A percentile compares a stretch with the other conserved stretches of the same genome.
phyloP scores from a whole-genome alignment of 768 basidiomycete genomes.

The Daedalea quercina region DNA sequence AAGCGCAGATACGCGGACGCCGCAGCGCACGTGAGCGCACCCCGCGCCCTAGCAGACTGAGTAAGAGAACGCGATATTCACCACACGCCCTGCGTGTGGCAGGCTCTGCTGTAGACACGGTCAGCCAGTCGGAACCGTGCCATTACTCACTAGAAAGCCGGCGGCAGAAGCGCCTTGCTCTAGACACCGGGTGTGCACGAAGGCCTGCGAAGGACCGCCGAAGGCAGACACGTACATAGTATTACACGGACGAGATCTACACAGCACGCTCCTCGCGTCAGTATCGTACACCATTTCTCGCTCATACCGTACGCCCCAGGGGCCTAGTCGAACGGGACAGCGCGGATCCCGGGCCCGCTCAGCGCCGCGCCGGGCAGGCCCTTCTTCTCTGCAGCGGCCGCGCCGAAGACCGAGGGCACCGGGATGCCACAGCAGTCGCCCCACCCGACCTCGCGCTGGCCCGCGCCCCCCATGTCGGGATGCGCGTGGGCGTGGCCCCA shows the following conservation, averaged over 20 bases:
- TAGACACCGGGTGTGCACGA: too few relatives aligned
- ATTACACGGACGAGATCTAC: not conserved
- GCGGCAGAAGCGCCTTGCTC: too few relatives aligned
- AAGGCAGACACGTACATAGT: not conserved
- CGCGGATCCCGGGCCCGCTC: constrained; percentile 58
- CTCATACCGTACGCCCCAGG: not conserved
- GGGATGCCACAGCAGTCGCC: constrained; percentile 91
- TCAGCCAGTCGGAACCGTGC: too few relatives aligned
- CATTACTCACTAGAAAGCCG: too few relatives aligned
- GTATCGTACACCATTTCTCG: not conserved
- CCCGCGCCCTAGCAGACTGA: too few relatives aligned
- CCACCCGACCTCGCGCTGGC: constrained; percentile 58
- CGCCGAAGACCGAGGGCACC: constrained; percentile 77
- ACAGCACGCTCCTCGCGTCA: not conserved
- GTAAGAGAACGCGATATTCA: too few relatives aligned
- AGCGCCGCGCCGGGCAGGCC: constrained; percentile 32
- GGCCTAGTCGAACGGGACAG: constrained; percentile 59
- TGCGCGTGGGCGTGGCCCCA: constrained; percentile 41
- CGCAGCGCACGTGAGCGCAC: too few relatives aligned
- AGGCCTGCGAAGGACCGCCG: too few relatives aligned
- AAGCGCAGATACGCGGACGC: too few relatives aligned
- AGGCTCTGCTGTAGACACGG: too few relatives aligned
- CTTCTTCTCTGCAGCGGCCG: constrained; percentile 49
- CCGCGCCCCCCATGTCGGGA: constrained; percentile 37
- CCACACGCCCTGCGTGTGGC: too few relatives aligned